Base-by-base conservation (phyloP, 129 eudicot genomes). In the Mikania micrantha region DNA sequence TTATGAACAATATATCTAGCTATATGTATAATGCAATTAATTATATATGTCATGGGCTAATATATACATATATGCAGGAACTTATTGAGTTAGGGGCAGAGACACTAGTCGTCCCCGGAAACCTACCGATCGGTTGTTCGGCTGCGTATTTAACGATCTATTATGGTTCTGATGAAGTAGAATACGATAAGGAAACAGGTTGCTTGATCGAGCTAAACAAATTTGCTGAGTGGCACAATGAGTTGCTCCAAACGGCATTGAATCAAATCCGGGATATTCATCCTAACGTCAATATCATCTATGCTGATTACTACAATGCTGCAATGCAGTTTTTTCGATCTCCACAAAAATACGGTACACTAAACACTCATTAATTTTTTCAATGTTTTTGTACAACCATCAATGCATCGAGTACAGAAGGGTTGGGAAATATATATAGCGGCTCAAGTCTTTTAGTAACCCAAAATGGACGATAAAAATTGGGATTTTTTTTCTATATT, bases 101-200 rank as follows among this genome's bases (percentile, higher is more conserved):
- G 41, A 82, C 86, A 0, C 9, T 88, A 35, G 35, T 85, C 7
- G 87, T 88, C 16, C 96, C 96, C 0, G 91, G 91, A 21, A 82
- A 82, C 60, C 39, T 85, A 2, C 96, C 96, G 6, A 80, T 82
- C 28, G 91, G 96, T 39, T 88, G 96, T 81, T 78, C 79, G 0
- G 60, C 89, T 0, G 74, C 81, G 8, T 80, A 72, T 40, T 70
- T 88, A 35, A 71, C 87, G 34, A 27, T 70, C 4, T 84, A 66
- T 34, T 63, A 72, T 66, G 72, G 63, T 7, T 41, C 81, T 1
- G 44, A 63, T 15, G 8, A 65, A 39, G 61, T 67, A 42, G 80
- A 82, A 8, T 82, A 87, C 22, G 88, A 87, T 34, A 75, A 82
- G 22, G 44, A 50, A 63, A 76, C 86, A 2, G 91, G 78, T 48